A percentile compares a stretch with the other conserved stretches of the same genome.
Evolutionary conservation across 352 stramenopile genomes (phyloP).

Genomic region (Phytophthora crassamura): DNA sequence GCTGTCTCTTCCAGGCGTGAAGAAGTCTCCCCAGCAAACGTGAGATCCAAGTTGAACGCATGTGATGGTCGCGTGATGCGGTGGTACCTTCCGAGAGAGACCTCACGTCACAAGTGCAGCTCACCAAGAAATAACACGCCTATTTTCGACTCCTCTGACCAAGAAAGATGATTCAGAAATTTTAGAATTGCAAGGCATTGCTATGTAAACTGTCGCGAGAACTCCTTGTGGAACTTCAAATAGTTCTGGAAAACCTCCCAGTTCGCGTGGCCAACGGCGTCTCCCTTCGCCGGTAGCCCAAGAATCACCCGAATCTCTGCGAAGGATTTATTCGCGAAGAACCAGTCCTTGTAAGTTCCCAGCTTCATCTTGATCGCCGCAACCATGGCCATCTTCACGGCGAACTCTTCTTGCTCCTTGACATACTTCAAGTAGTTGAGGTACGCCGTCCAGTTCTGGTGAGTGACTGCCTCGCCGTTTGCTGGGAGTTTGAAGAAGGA

Average conservation of each 20-base stretch:
- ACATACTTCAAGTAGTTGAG: slow-evolving; percentile 22
- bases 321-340: slow-evolving; percentile 13
- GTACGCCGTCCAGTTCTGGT: slow-evolving; percentile 20
- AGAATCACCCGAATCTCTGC: slow-evolving; percentile 14
- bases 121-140: not conserved
- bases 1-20: slow-evolving; percentile 16
- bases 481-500: slow-evolving; percentile 17
- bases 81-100: no score
- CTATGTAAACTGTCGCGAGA: slow-evolving; percentile 1
- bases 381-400: slow-evolving; percentile 5
- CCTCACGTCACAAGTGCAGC: no score
- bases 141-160: not conserved
- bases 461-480: slow-evolving; percentile 14
- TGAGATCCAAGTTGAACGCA: not conserved
- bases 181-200: not conserved
- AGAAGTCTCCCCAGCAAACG: slow-evolving; percentile 5
- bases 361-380: slow-evolving; percentile 5
- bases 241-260: slow-evolving; percentile 16
- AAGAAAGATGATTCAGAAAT: not conserved
- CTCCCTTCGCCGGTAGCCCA: not conserved
- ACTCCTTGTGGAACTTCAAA: slow-evolving; percentile 10
- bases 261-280: not conserved
- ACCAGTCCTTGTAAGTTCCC: slow-evolving; percentile 16
- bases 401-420: slow-evolving; percentile 14
- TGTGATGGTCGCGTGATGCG: not conserved